Base-by-base conservation (phyloP, 306 rosid genomes). In the Cyclanthera cordifolia region DNA sequence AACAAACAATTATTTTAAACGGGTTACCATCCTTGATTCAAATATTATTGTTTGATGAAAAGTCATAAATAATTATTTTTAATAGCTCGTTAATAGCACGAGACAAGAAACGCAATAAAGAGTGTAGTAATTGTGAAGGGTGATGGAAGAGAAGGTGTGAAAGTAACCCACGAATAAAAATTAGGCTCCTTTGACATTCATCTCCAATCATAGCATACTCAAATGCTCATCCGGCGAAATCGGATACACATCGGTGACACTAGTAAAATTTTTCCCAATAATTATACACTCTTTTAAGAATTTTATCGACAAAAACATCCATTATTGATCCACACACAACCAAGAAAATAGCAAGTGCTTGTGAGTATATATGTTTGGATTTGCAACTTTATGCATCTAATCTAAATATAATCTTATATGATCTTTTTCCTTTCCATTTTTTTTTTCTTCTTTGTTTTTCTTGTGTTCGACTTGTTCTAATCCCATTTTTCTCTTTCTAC, bases 401-500 rank as follows among this genome's bases (percentile, higher is more conserved):
- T 45, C 14, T 21, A 12, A 7, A 23, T 45, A 20, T 21, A 45
- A 14, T 45, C 4, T 0, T 2, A n/a, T n/a, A n/a, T 19, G 50
- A 37, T 28, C 68, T 61, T 8, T 60, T 28, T 30, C 8, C 4
- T 16, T 14, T 14, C 27, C 7, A 2, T 27, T 27, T n/a, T 3
- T 32, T 25, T 56, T 58, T 59, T 61, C 50, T 3, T 45, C 21
- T 6, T 45, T 16, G 53, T 66, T 14, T 65, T 65, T 65, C 23
- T 45, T 37, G 53, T 23, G 46, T 46, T 65, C 23, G 66, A 32
- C 66, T 32, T 59, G 66, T 66, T 66, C 47, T 66, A 64, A 64
- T 64, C 88, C 75, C 73, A 77, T 76, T 82, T 78, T 80, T 82
- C 87, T 86, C 80, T 82, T 71, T 82, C 75, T 79, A 83, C 87